phyloP scores from a whole-genome alignment of 345 rosid genomes.

The Psidium friedrichsthalianum region DNA sequence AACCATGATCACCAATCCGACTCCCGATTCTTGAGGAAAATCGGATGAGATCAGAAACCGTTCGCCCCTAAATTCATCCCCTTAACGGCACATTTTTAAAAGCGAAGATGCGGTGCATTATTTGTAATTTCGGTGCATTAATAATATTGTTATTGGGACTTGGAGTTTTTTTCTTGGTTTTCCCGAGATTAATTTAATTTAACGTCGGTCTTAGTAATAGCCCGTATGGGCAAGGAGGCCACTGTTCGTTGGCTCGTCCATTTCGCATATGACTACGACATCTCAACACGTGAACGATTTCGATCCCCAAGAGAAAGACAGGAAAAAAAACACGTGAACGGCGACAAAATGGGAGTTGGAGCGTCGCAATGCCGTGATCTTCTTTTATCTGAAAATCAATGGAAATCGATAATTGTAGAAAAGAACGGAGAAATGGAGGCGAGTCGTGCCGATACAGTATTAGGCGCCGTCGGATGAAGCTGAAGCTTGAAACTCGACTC shows the following conservation, averaged over 20 bases:
- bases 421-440: not conserved
- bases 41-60: no score
- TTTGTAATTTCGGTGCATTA: not conserved
- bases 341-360: not conserved
- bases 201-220: not conserved
- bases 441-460: rapidly evolving
- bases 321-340: not conserved
- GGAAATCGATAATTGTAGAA: not conserved
- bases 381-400: not conserved
- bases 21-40: no score
- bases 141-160: not conserved
- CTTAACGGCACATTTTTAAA: not conserved
- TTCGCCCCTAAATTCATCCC: not conserved
- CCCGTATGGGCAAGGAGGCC: no score
- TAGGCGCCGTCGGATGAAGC: rapidly evolving
- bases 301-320: not conserved
- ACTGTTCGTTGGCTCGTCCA: not conserved
- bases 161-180: not conserved
- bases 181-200: not conserved
- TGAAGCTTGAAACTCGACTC: not conserved
- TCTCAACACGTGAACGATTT: not conserved
- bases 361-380: no score
- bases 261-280: not conserved
- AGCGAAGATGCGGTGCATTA: not conserved
- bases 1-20: no score